A percentile compares a stretch with the other conserved stretches of the same genome.
Conservation (phyloP, 805 yeast genomes). For the Ogataea polymorpha region DNA sequence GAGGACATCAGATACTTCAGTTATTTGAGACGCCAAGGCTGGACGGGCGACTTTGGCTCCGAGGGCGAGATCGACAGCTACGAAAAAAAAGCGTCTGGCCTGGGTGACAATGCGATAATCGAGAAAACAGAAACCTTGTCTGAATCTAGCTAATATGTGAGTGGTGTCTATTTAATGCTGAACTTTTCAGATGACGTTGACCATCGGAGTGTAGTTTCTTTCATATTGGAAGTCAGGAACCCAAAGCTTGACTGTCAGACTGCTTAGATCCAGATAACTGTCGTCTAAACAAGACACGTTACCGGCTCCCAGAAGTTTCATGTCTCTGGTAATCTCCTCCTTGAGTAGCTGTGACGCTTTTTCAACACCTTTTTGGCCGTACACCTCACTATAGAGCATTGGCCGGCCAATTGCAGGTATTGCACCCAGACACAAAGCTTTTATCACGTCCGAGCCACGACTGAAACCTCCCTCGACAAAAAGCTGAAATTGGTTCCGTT, state of each 20-base stretch:
- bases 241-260: slow-evolving; percentile 63
- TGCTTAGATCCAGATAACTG: slow-evolving; percentile 52
- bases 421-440: slow-evolving; percentile 44
- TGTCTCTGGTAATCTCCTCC: slow-evolving; percentile 54
- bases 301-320: slow-evolving; percentile 62
- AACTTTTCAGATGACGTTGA: slow-evolving; percentile 7
- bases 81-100: slow-evolving; percentile 34
- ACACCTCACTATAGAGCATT: slow-evolving; percentile 71
- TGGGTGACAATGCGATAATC: not conserved
- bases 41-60: slow-evolving; percentile 50
- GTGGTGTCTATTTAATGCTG: not conserved
- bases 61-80: slow-evolving; percentile 59
- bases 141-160: slow-evolving; percentile 1
- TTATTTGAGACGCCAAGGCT: slow-evolving; percentile 44
- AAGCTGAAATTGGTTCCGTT: slow-evolving; percentile 49
- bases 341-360: slow-evolving; percentile 58
- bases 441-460: slow-evolving; percentile 42
- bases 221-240: slow-evolving; percentile 58
- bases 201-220: slow-evolving; percentile 36
- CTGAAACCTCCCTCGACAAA: slow-evolving; percentile 47
- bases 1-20: slow-evolving; percentile 46
- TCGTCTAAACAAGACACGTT: slow-evolving; percentile 30
- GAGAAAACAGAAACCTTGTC: not conserved
- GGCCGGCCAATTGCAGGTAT: slow-evolving; percentile 72
- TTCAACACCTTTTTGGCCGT: slow-evolving; percentile 72